These are phyloP conservation scores for Gnetum montanum DNA, from an alignment of 75 land plant species.

Conservation along the genomic window DNA sequence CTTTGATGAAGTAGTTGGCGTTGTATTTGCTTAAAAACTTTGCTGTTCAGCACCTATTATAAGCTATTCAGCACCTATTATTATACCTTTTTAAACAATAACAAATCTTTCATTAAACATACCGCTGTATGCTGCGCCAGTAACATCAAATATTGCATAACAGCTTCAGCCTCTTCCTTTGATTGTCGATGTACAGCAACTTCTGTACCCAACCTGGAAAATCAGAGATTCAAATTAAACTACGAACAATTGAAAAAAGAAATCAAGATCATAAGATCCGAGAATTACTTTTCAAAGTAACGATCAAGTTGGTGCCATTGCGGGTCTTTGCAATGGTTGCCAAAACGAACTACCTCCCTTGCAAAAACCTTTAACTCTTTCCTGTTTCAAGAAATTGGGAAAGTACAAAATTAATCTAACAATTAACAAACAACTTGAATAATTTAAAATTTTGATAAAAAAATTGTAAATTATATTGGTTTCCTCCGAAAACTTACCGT, in stretches of 20 bases:
- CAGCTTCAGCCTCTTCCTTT: slow-evolving; percentile 53
- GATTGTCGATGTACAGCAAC: slow-evolving; percentile 24
- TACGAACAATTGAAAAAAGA: no score
- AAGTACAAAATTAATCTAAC: neutral
- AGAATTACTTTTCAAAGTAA: slow-evolving; percentile 60
- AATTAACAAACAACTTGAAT: slow-evolving; percentile 1
- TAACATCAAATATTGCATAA: slow-evolving; percentile 54
- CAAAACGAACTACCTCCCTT: slow-evolving; percentile 83
- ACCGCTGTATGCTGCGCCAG: slow-evolving; percentile 90
- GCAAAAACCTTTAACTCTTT: slow-evolving; percentile 69
- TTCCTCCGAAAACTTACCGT: slow-evolving; percentile 30
- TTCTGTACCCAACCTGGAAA: slow-evolving; percentile 55
- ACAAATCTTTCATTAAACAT: no score
- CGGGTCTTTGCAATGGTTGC: slow-evolving; percentile 84
- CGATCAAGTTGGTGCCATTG: slow-evolving; percentile 86
- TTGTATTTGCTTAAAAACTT: neutral
- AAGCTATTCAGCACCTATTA: no score
- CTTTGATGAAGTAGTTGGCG: neutral
- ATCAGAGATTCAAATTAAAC: slow-evolving; percentile 4
- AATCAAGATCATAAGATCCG: neutral
- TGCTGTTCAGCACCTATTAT: no score
- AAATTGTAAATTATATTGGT: neutral
- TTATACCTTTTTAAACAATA: no score
- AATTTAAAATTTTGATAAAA: neutral
- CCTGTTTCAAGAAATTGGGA: slow-evolving; percentile 30